Conservation (phyloP, 257 asterid genomes). For the Gynochthodes officinalis region DNA sequence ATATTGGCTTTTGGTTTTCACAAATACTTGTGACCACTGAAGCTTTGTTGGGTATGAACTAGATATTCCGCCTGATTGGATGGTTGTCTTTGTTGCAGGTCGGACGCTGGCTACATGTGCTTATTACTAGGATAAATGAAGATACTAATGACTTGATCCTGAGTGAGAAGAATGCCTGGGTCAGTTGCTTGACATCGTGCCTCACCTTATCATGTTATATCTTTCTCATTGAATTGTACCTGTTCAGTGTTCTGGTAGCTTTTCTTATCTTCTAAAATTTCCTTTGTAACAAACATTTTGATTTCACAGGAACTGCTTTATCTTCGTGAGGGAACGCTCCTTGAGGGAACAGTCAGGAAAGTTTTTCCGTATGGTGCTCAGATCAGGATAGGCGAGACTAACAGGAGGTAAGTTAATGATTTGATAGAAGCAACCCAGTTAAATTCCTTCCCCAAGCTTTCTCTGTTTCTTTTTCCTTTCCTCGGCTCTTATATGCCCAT, state of each 20-base stretch:
- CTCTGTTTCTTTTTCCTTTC: background rate
- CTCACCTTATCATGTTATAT: constrained; percentile 10
- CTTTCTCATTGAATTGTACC: constrained; percentile 6
- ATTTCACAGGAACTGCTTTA: constrained; percentile 50
- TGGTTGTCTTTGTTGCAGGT: constrained; percentile 49
- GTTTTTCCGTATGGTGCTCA: constrained; percentile 89
- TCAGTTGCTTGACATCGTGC: constrained; percentile 34
- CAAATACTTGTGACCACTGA: background rate
- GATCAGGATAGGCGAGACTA: constrained; percentile 79
- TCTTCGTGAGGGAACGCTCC: constrained; percentile 82
- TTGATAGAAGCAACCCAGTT: background rate
- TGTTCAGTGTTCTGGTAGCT: background rate
- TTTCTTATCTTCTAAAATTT: constrained; percentile 7
- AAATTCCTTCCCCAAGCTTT: constrained; percentile 1
- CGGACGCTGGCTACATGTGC: constrained; percentile 68
- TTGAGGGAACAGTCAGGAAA: constrained; percentile 79
- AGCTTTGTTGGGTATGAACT: background rate
- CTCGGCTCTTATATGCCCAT: background rate
- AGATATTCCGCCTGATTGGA: background rate
- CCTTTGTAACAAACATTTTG: constrained; percentile 21
- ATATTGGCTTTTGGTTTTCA: background rate
- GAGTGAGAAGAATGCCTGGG: constrained; percentile 96
- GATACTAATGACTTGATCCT: constrained; percentile 91
- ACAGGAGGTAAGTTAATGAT: constrained; percentile 61
- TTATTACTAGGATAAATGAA: constrained; percentile 74